These are phyloP conservation scores for Phyllosticta paracitricarpa DNA, from an alignment of 2,329 filamentous ascomycete species.

Conservation along the genomic window DNA sequence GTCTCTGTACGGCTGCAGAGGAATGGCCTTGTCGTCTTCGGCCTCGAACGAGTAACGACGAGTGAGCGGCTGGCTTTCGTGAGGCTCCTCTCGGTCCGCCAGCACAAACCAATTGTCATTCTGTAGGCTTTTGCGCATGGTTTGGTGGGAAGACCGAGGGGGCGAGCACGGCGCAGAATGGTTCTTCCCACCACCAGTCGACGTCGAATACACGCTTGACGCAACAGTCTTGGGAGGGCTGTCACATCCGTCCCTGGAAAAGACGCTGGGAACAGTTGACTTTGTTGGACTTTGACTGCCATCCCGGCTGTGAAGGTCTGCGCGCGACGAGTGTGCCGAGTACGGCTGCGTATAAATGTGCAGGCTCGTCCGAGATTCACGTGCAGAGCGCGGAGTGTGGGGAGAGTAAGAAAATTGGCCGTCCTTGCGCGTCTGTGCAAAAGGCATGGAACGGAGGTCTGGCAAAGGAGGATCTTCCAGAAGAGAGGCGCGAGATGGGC, in stretches of 20 bases:
- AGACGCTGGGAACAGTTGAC: background rate
- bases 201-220: conserved; percentile 12
- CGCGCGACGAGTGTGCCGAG: conserved; percentile 25
- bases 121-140: conserved; percentile 21
- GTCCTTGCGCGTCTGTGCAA: conserved; percentile 64
- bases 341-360: conserved; percentile 30
- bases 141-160: conserved; percentile 14
- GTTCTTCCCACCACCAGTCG: conserved; percentile 20
- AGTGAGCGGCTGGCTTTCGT: background rate
- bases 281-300: conserved; percentile 1
- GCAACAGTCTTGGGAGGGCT: conserved; percentile 18
- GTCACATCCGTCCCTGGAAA: background rate
- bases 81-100: background rate
- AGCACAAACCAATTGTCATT: conserved; percentile 40
- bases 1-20: background rate
- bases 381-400: conserved; percentile 41
- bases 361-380: conserved; percentile 46
- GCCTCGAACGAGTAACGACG: conserved; percentile 7
- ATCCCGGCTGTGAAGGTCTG: background rate
- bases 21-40: conserved; percentile 3
- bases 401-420: conserved; percentile 49
- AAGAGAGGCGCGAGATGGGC: conserved; percentile 24
- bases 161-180: conserved; percentile 11
- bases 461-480: conserved; percentile 29
- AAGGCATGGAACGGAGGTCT: conserved; percentile 52